These are phyloP conservation scores for Ogataea degrootiae DNA, from an alignment of 805 yeast genomes.

Conservation along the genomic window DNA sequence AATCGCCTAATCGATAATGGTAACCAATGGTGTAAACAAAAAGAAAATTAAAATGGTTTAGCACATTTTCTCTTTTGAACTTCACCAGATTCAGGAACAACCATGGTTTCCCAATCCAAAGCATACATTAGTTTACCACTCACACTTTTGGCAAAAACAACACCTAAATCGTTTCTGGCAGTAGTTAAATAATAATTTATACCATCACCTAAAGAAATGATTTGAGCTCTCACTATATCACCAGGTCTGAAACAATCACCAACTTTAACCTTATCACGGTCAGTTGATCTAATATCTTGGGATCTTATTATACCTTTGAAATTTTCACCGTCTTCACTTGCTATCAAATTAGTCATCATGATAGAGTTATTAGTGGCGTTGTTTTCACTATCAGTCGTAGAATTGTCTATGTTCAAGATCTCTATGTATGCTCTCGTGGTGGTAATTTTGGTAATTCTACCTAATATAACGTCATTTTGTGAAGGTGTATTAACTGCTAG, in stretches of 20 bases:
- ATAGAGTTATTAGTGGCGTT: slow-evolving; percentile 3
- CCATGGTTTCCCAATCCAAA: slow-evolving; percentile 94
- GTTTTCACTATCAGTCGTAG: slow-evolving; percentile 36
- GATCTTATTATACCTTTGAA: slow-evolving; percentile 82
- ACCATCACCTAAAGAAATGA: slow-evolving; percentile 91
- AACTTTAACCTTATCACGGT: slow-evolving; percentile 79
- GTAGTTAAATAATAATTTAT: slow-evolving; percentile 84
- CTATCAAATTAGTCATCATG: slow-evolving; percentile 35
- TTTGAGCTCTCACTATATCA: slow-evolving; percentile 81
- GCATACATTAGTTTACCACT: slow-evolving; percentile 80
- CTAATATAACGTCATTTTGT: slow-evolving; percentile 80
- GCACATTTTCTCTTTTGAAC: slow-evolving; percentile 87
- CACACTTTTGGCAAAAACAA: slow-evolving; percentile 76
- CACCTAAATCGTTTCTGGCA: slow-evolving; percentile 89
- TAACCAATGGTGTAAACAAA: too few species aligned
- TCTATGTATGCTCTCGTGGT: slow-evolving; percentile 74
- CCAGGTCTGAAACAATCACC: slow-evolving; percentile 84
- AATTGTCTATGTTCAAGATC: slow-evolving; percentile 34
- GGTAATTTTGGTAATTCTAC: slow-evolving; percentile 63
- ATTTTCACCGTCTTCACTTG: slow-evolving; percentile 78
- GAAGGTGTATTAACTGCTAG: slow-evolving; percentile 55
- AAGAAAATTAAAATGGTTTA: slow-evolving; percentile 54
- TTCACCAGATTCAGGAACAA: slow-evolving; percentile 67
- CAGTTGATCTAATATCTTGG: slow-evolving; percentile 88
- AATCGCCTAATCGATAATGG: too few species aligned